Evolutionary conservation across 805 yeast species (phyloP).

Genomic region (Yamadazyma scolyti): DNA sequence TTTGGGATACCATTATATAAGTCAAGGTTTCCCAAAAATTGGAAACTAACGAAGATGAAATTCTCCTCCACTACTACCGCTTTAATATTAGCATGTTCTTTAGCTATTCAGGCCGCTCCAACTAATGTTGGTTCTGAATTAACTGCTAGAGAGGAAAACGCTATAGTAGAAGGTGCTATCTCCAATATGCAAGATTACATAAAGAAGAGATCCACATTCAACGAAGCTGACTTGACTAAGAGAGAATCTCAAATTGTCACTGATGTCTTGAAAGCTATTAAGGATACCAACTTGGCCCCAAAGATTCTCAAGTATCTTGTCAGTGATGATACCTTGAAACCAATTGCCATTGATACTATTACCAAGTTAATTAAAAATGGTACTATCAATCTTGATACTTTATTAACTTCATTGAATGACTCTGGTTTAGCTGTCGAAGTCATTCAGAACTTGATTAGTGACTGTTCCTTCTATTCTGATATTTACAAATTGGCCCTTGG

Average conservation of each 20-base stretch:
- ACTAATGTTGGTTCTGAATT: constrained; percentile 17
- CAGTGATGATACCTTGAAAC: constrained; percentile 26
- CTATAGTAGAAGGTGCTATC: constrained; percentile 23
- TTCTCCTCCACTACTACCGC: constrained; percentile 27
- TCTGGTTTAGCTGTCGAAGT: constrained; percentile 39
- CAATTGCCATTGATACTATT: constrained; percentile 25
- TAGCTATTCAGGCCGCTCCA: constrained; percentile 34
- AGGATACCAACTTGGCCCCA: constrained; percentile 35
- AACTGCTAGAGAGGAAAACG: constrained; percentile 17
- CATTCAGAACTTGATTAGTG: constrained; percentile 30
- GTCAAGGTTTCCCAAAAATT: not conserved
- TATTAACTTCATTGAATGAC: constrained; percentile 36
- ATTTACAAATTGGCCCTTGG: constrained; percentile 33
- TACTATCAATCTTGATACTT: constrained; percentile 29
- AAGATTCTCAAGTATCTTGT: constrained; percentile 29
- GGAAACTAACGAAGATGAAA: constrained; percentile 19
- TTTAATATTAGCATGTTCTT: constrained; percentile 22
- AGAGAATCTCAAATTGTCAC: constrained; percentile 42
- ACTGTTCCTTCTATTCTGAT: constrained; percentile 37
- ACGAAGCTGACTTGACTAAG: constrained; percentile 20
- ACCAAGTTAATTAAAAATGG: constrained; percentile 28
- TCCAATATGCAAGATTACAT: constrained; percentile 23
- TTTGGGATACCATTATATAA: not conserved
- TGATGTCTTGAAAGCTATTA: constrained; percentile 33
- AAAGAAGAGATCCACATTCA: constrained; percentile 24